phyloP scores from a whole-genome alignment of 2,329 filamentous ascomycete genomes.

The Emergomyces africanus region DNA sequence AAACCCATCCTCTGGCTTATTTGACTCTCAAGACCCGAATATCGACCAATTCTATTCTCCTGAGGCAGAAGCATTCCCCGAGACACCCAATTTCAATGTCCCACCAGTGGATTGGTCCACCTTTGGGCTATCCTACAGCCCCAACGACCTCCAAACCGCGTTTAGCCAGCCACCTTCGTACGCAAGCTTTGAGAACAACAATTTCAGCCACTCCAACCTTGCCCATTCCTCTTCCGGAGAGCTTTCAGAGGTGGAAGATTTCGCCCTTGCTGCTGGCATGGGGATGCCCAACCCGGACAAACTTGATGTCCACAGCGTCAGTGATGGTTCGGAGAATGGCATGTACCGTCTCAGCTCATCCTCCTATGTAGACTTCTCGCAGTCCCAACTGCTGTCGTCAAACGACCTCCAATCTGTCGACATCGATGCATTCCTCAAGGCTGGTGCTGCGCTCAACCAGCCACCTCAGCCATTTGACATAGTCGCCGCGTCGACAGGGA shows the following conservation, averaged over 20 bases:
- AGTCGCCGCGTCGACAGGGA: neutral
- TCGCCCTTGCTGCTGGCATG: constrained; percentile 17
- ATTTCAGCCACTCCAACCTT: constrained; percentile 25
- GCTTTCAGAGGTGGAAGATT: constrained; percentile 36
- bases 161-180: constrained; percentile 35
- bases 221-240: constrained; percentile 38
- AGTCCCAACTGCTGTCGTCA: constrained; percentile 28
- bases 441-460: neutral
- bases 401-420: constrained; percentile 29
- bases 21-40: constrained; percentile 26
- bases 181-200: constrained; percentile 33
- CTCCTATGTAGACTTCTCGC: constrained; percentile 30
- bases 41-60: constrained; percentile 31
- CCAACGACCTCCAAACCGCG: constrained; percentile 24
- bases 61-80: constrained; percentile 28
- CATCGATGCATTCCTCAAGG: constrained; percentile 33
- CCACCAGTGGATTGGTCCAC: constrained; percentile 38
- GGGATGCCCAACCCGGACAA: constrained; percentile 2
- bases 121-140: constrained; percentile 29
- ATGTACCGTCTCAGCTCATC: constrained; percentile 31
- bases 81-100: constrained; percentile 26
- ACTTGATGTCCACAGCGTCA: constrained; percentile 26
- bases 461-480: neutral
- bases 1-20: constrained; percentile 21
- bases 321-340: constrained; percentile 30